Base-by-base conservation (phyloP, 2,329 filamentous ascomycete species). In the Colletotrichum acutatum region DNA sequence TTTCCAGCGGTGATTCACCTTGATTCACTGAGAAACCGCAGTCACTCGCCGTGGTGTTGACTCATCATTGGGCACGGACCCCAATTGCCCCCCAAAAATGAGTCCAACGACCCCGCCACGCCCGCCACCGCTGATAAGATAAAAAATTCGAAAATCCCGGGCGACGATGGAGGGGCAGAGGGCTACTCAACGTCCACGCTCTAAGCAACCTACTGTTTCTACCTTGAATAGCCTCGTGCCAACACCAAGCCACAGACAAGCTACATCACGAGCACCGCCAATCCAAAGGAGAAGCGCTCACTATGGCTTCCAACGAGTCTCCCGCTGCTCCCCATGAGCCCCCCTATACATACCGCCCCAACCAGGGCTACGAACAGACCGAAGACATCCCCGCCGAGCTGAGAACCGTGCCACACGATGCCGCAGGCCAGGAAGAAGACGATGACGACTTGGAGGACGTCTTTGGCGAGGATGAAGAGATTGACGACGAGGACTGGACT, bases 391-490 rank as follows among this genome's bases (percentile, higher is more conserved):
- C 71, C 12, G 57, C 34, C 52, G 68, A 74, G 54, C 63, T 74
- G 30, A 67, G 70, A 54, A 68, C 32, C 28, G 68, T 58, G 49
- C 30, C 68, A 42, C 32, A 32, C 62, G 62, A 74, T 26, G 37
- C 30, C 32, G 30, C 66, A 5, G 71, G 52, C n/a, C 52, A 42
- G 52, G 30, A 67, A 5, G 58, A 72, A 4, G 81, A 85, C 3
- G 82, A 82, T 16, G 79, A 80, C 34, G 82, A 85, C 66, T 74
- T 84, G 12, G 82, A 85, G 61, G 85, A 86, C 52, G 82, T 84
- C 22, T 84, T 82, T 54, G 80, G 90, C 42, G 90, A 92, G 11
- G 86, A 91, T 56, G 89, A 93, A 74, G 90, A 91, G 71, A 87
- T 92, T 54, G 87, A 90, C 19, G 86, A 88, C 52, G 77, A 88